Evolutionary conservation across 345 rosid genomes (phyloP).

Genomic region (Linum tenue): DNA sequence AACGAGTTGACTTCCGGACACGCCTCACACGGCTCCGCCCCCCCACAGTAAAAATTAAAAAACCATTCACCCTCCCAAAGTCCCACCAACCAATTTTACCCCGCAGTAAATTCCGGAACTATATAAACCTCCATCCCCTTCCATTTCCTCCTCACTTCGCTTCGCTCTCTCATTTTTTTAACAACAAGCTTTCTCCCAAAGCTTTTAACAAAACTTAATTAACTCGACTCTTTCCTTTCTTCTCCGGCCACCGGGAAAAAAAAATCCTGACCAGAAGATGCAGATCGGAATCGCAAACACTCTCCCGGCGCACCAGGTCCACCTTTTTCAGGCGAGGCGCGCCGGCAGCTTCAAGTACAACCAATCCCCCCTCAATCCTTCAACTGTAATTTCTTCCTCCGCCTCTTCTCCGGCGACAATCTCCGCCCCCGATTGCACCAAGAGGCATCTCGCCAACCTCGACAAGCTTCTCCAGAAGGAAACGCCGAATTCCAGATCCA

Average conservation of each 20-base stretch:
- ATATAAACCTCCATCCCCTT: too few species aligned
- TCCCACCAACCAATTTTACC: too few species aligned
- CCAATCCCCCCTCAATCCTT: constrained; percentile 35
- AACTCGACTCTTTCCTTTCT: neutral
- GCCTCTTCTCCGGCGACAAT: constrained; percentile 12
- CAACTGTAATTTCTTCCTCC: constrained; percentile 11
- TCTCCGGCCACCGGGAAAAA: neutral
- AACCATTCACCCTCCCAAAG: too few species aligned
- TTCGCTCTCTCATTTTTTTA: too few species aligned
- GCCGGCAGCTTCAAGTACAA: constrained; percentile 40
- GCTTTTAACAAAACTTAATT: neutral
- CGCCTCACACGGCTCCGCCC: too few species aligned
- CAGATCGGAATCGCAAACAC: constrained; percentile 29
- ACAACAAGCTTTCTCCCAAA: neutral
- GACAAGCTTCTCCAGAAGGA: constrained; percentile 47
- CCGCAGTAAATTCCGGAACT: too few species aligned
- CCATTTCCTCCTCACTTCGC: too few species aligned
- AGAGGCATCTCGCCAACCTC: constrained; percentile 48
- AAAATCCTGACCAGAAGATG: constrained; percentile 16
- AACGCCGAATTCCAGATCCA: constrained; percentile 1
- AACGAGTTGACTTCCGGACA: too few species aligned
- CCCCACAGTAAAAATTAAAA: too few species aligned
- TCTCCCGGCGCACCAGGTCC: constrained; percentile 38
- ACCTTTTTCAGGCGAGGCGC: constrained; percentile 33
- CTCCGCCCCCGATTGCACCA: constrained; percentile 16